Evolutionary conservation across 257 asterid species (phyloP), one percentile per base, ranked within the genome.

Genomic region (Lavandula angustifolia): DNA sequence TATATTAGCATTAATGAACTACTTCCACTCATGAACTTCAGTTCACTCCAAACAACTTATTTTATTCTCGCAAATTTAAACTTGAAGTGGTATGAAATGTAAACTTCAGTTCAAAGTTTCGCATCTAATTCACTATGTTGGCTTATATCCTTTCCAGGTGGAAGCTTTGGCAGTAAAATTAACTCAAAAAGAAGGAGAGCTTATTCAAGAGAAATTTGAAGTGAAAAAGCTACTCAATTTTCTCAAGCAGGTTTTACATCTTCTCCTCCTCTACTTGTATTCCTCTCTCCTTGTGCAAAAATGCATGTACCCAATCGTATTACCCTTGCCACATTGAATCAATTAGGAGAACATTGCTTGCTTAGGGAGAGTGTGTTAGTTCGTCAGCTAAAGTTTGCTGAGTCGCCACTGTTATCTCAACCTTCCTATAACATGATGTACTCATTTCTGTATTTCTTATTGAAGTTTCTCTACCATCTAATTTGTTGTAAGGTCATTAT

Each of bases 131-230:
- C 41, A 35, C 42, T 60, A 18, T 44, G 55, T 42, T 52, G 49
- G 61, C 48, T 35, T 29, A n/a, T 69, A 7, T 27, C 34, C 72
- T 76, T 40, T 74, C 42, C 77, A 92, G 99, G 99, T 92, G 60
- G 99, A 89, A 80, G 99, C 99, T 52, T 80, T 92, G 88, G 99
- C 99, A 1, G 97, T 90, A 34, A 79, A 80, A 78, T 69, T 92
- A 76, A 89, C 99, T 44, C 97, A 92, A 47, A 89, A 75, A 18
- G 80, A 75, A 66, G 80, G 80, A 48, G 80, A 70, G 73, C 67
- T 75, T 41, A 75, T 75, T 67, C 99, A 92, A 84, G 97, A 89
- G 85, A 92, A 87, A 77, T 89, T 84, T 68, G 97, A 92, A 85
- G 97, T 92, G 71, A 92, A 92, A 77, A 92, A 81, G 85, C 89